Base-by-base conservation (phyloP, 129 eudicot genomes). In the Artemisia annua region DNA sequence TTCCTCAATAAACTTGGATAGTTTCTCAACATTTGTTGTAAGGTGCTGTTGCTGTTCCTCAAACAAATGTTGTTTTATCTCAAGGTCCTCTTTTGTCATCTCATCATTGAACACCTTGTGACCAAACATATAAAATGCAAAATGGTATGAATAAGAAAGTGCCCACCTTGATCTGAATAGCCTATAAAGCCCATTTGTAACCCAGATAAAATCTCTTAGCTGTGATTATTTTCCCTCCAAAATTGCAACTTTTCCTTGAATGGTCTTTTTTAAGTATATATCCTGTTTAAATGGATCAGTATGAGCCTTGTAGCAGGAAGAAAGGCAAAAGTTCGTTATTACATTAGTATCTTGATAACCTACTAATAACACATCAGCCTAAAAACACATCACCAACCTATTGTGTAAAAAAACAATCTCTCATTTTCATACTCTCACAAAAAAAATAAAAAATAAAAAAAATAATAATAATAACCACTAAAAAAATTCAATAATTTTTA, bases 11-110 rank as follows among this genome's bases (percentile, higher is more conserved):
- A 78, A 81, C 79, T 87, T 93, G 0, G 96, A 87, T 13, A 93
- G 75, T 81, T 87, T 90, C 86, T 93, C 98, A 67, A 93, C 91
- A 65, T 85, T 93, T 6, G 87, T 86, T 83, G 90, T 97, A 16
- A 93, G 93, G 74, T 93, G 97, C 79, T 93, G 97, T 67, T 93
- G 98, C 77, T 89, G 98, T 83, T 90, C 98, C 85, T 93, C 98
- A 52, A 93, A 93, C 48, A 93, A 80, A 81, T 93, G 81, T 72
- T 93, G 98, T 67, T 89, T 93, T 65, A 93, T 84, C 70, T 93
- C 92, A 67, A 85, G 56, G 28, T 87, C 92, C 80, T 87, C 78
- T 68, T 80, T 79, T 14, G 92, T 87, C 98, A 93, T 87, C 75
- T 93, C 98, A 65, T 82, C 95, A 76, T 80, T 86, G 19, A 90